Evolutionary conservation across 1,139 yeast genomes (phyloP), one percentile per base, ranked within the genome.

Genomic region (Casaregolazyma lundiana): DNA sequence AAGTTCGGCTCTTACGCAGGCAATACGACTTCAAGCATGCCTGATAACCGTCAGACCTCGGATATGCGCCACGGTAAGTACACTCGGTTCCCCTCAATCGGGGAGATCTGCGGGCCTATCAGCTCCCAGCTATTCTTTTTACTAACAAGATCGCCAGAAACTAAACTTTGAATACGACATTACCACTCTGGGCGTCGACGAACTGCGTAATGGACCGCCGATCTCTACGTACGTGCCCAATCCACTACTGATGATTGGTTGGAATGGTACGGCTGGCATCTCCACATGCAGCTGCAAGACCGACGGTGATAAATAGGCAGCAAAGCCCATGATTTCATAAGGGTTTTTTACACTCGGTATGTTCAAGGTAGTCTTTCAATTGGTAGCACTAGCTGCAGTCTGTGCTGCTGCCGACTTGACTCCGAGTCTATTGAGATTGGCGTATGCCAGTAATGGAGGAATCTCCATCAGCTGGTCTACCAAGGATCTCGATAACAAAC

Each of bases 401-500:
- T 20, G 36, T 29, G 64, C 19, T 34, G 36, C 40, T 11, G 26
- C 21, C n/a, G 19, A 38, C 21, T 18, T 36, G 37, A 18, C 44
- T 30, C 35, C 47, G 21, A 30, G 40, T 8, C 51, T 46, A 17
- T 35, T 46, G 7, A 47, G 53, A 2, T 44, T 47, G 29, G 53
- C 53, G 6, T 46, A 22, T 29, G 46, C 48, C 4, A 50, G 51
- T 4, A 38, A 40, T 6, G 46, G 36, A 19, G 53, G 50, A 22
- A 48, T 50, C 37, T 21, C 44, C 9, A 39, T 50, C 11, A 39
- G 50, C 16, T 50, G 53, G 53, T 29, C 35, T 4, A 30, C 43
- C 5, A 30, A 29, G 6, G 43, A 39, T 30, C 43, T 29, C 13
- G 52, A 52, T 16, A 26, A 30, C 8, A 29, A 22, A 6, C 53